Conservation (phyloP, 108 stramenopile genomes). For the Skeletonema costatum region DNA sequence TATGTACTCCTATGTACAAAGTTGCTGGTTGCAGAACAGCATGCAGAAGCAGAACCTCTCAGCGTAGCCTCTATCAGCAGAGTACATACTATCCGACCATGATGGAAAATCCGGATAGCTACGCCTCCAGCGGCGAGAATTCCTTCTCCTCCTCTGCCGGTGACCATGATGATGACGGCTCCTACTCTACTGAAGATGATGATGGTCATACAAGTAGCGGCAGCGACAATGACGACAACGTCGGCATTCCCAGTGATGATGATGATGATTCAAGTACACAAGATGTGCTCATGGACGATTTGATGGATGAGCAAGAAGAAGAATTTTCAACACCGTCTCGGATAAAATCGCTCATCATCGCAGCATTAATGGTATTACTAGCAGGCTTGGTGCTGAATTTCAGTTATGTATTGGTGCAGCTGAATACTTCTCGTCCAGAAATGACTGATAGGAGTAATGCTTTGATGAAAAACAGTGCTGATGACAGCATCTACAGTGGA, state of each 20-base stretch:
- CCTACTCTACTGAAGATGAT: not conserved
- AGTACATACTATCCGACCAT: not conserved
- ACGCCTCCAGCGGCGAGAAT: not conserved
- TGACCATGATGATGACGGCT: not conserved
- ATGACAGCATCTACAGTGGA: not conserved
- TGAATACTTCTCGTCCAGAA: not conserved
- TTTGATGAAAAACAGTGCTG: not conserved
- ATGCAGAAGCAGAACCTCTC: too few relatives aligned
- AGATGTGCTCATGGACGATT: not conserved
- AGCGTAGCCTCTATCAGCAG: too few relatives aligned
- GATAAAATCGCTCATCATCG: not conserved
- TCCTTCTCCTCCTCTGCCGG: not conserved
- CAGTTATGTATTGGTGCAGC: conserved; percentile 1
- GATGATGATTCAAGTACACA: not conserved
- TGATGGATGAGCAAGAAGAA: not conserved
- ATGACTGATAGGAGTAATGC: not conserved
- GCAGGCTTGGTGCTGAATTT: conserved; percentile 4
- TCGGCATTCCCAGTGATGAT: not conserved
- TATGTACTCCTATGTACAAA: too few relatives aligned
- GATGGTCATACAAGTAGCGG: not conserved
- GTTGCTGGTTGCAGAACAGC: too few relatives aligned
- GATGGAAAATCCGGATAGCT: not conserved
- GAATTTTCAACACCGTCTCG: not conserved
- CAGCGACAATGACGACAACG: not conserved
- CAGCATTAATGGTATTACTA: not conserved